A percentile compares a stretch with the other conserved stretches of the same genome.
Evolutionary conservation across 1,284 basidiomycete genomes (phyloP).

Genomic region (Coriolopsis trogii): DNA sequence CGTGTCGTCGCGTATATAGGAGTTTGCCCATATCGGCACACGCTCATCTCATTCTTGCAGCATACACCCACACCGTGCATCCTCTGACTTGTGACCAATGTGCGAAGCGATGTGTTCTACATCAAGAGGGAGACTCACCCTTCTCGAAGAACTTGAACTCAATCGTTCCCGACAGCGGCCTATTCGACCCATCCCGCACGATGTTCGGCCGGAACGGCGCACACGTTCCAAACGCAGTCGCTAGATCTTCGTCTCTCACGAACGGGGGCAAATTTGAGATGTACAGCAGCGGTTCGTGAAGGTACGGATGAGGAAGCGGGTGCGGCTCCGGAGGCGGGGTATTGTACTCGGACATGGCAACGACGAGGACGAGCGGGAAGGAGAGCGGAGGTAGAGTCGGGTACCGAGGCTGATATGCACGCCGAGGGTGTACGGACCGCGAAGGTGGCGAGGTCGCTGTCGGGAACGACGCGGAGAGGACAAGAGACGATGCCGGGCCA

Average conservation of each 20-base stretch:
- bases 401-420: conserved; percentile 9
- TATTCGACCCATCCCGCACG: conserved; percentile 55
- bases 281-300: conserved; percentile 78
- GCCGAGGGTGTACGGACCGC: conserved; percentile 6
- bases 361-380: not conserved
- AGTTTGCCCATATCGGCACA: too few relatives aligned
- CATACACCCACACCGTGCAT: too few relatives aligned
- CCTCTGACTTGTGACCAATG: too few relatives aligned
- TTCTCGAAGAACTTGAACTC: conserved; percentile 80
- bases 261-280: conserved; percentile 72
- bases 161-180: conserved; percentile 65
- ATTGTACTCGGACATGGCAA: conserved; percentile 33
- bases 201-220: conserved; percentile 81
- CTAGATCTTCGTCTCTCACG: conserved; percentile 75
- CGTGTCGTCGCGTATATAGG: too few relatives aligned
- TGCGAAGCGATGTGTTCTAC: not conserved
- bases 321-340: conserved; percentile 26
- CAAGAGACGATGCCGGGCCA: conserved; percentile 12
- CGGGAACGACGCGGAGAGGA: conserved; percentile 21
- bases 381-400: conserved; percentile 7
- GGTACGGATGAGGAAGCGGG: conserved; percentile 65
- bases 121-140: conserved; percentile 48
- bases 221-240: conserved; percentile 67
- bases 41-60: too few relatives aligned
- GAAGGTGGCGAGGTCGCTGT: conserved; percentile 12